Conservation (phyloP, 305 asterid genomes). For the Withania somnifera region DNA sequence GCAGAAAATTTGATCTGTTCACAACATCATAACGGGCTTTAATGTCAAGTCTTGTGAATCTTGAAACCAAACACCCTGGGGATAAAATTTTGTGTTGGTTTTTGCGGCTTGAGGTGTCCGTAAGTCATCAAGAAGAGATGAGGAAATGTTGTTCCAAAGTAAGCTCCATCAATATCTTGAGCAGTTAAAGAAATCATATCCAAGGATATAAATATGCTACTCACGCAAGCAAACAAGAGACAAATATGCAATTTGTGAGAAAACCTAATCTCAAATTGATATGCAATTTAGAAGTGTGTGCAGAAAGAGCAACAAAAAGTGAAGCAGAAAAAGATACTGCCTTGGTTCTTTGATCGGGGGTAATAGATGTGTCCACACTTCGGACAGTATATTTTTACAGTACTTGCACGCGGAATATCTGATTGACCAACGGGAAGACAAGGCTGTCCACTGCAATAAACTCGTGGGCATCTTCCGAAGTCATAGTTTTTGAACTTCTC, state of each 20-base stretch:
- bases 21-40: constrained; percentile 5
- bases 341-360: constrained; percentile 79
- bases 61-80: constrained; percentile 89
- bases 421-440: constrained; percentile 98
- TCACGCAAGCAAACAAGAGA: neutral
- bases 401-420: constrained; percentile 76
- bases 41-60: constrained; percentile 63
- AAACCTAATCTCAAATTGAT: neutral
- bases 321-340: constrained; percentile 66
- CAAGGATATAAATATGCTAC: neutral
- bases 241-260: neutral
- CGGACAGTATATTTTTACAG: constrained; percentile 89
- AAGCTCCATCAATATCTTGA: constrained; percentile 78
- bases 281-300: neutral
- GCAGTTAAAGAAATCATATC: constrained; percentile 31
- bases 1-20: constrained; percentile 22
- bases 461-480: constrained; percentile 95
- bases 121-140: constrained; percentile 90
- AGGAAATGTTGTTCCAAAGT: constrained; percentile 87
- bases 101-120: constrained; percentile 91
- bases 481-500: constrained; percentile 90
- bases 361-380: constrained; percentile 84
- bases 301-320: neutral
- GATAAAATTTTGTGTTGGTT: constrained; percentile 57
- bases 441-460: constrained; percentile 90